Evolutionary conservation across 106 monocot genomes (phyloP).

Genomic region (Iris macrosiphon): DNA sequence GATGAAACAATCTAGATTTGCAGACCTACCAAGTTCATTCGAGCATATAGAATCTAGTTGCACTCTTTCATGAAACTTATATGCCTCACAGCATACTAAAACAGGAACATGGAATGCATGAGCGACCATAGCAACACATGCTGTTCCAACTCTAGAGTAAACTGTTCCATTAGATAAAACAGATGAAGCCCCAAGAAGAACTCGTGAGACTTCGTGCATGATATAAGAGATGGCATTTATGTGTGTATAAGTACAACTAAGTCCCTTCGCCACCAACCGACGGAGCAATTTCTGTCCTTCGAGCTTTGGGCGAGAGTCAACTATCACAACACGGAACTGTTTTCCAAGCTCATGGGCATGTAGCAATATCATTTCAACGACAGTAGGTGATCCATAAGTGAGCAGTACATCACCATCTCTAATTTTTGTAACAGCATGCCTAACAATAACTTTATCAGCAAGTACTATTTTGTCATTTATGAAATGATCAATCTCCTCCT

Average conservation of each 20-base stretch:
- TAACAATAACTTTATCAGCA: slow-evolving; percentile 52
- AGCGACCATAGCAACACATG: slow-evolving; percentile 53
- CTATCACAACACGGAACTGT: slow-evolving; percentile 41
- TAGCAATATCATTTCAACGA: slow-evolving; percentile 52
- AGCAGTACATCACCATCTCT: slow-evolving; percentile 53
- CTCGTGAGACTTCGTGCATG: slow-evolving; percentile 63
- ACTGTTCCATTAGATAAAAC: slow-evolving; percentile 56
- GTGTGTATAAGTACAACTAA: slow-evolving; percentile 56
- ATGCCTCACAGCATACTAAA: slow-evolving; percentile 52
- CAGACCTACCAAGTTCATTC: slow-evolving; percentile 46
- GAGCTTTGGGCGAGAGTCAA: slow-evolving; percentile 58
- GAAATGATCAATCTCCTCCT: slow-evolving; percentile 44
- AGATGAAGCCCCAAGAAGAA: slow-evolving; percentile 51
- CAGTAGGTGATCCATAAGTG: slow-evolving; percentile 48
- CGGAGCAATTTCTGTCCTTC: slow-evolving; percentile 44
- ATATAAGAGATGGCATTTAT: slow-evolving; percentile 60
- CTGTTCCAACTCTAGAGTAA: slow-evolving; percentile 59
- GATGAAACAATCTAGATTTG: neutral
- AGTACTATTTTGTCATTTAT: slow-evolving; percentile 54
- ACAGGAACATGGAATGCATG: slow-evolving; percentile 54
- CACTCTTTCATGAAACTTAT: slow-evolving; percentile 62
- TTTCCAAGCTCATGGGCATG: slow-evolving; percentile 38
- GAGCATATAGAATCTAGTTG: slow-evolving; percentile 70
- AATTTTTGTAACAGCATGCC: slow-evolving; percentile 61
- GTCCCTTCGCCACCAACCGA: slow-evolving; percentile 33